Conservation (phyloP, 768 basidiomycete species). For the Hypsizygus marmoreus region DNA sequence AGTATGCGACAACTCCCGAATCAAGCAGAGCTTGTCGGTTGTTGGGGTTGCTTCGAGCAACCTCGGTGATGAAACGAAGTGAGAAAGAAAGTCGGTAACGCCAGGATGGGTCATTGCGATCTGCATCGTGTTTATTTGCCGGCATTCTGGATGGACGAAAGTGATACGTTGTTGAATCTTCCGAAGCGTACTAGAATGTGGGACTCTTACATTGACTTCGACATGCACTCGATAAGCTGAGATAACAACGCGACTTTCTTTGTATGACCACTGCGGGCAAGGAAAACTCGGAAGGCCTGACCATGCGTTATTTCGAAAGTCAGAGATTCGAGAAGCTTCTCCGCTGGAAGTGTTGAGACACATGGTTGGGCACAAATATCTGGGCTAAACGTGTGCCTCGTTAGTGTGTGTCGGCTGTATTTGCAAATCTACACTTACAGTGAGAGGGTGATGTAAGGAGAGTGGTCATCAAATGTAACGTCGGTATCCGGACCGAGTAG, state of each 20-base stretch:
- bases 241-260: constrained; percentile 11
- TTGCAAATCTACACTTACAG: constrained; percentile 5
- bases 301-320: constrained; percentile 14
- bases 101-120: neutral
- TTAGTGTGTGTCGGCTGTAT: neutral
- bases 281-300: constrained; percentile 17
- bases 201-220: constrained; percentile 7
- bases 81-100: constrained; percentile 15
- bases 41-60: constrained; percentile 3
- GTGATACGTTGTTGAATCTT: neutral
- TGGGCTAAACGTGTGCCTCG: neutral
- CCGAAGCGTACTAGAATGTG: neutral
- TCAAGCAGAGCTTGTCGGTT: constrained; percentile 11
- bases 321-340: constrained; percentile 10
- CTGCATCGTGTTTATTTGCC: neutral
- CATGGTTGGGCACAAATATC: constrained; percentile 14
- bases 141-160: neutral
- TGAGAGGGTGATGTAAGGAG: constrained; percentile 7
- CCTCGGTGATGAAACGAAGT: constrained; percentile 9
- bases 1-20: constrained; percentile 11
- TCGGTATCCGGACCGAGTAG: constrained; percentile 13
- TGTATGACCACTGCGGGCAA: constrained; percentile 6
- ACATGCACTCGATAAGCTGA: constrained; percentile 4
- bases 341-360: constrained; percentile 8
- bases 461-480: constrained; percentile 6